Evolutionary conservation across 2,329 filamentous ascomycete genomes (phyloP).

Genomic region (Coleophoma crateriformis): DNA sequence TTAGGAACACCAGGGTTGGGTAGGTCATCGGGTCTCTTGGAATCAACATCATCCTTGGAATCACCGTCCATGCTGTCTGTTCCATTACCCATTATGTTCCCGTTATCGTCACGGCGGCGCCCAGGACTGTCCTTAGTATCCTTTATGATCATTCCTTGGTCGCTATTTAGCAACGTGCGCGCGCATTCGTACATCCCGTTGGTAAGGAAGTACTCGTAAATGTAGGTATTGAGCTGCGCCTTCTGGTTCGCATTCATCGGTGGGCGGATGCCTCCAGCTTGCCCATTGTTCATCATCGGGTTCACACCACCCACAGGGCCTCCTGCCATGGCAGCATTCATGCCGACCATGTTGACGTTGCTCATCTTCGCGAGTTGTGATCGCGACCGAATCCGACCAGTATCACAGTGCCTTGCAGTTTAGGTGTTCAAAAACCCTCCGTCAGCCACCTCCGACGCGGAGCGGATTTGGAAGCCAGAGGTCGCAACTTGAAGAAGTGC

Average conservation of each 20-base stretch:
- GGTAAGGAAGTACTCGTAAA: constrained; percentile 87
- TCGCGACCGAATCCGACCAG: constrained; percentile 16
- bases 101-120: constrained; percentile 60
- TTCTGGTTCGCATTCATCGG: constrained; percentile 32
- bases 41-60: constrained; percentile 68
- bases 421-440: constrained; percentile 9
- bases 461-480: neutral
- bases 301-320: constrained; percentile 58
- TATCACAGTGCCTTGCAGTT: constrained; percentile 11
- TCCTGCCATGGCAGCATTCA: constrained; percentile 53
- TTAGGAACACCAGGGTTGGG: constrained; percentile 67
- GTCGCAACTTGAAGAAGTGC: neutral
- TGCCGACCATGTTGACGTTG: constrained; percentile 50
- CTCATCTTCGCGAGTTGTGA: constrained; percentile 23
- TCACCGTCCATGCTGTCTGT: constrained; percentile 78
- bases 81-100: constrained; percentile 62
- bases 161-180: constrained; percentile 62
- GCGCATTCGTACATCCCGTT: constrained; percentile 82
- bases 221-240: constrained; percentile 73
- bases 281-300: constrained; percentile 62
- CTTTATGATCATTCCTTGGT: constrained; percentile 57
- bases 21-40: constrained; percentile 73
- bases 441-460: constrained; percentile 2
- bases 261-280: constrained; percentile 20
- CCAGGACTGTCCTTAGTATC: constrained; percentile 61